These are phyloP conservation scores for Onygena corvina DNA, from an alignment of 2,329 filamentous ascomycete species.

Conservation along the genomic window DNA sequence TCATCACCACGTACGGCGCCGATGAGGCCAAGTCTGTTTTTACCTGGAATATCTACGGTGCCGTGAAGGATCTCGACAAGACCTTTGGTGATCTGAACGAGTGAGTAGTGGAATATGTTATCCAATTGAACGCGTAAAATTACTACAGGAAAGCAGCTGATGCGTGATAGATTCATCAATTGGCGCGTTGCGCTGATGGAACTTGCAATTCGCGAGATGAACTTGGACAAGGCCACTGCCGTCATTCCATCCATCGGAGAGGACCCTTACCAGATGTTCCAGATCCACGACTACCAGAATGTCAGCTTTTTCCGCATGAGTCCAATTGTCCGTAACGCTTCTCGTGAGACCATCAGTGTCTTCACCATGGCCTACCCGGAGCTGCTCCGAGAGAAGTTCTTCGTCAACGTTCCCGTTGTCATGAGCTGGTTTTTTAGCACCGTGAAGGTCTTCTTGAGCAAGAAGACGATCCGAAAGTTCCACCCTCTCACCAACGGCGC, in stretches of 20 bases:
- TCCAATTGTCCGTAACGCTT: slow-evolving; percentile 60
- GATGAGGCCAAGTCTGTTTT: slow-evolving; percentile 49
- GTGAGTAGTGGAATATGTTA: slow-evolving; percentile 40
- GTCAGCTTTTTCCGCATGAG: slow-evolving; percentile 79
- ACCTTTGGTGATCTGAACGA: slow-evolving; percentile 74
- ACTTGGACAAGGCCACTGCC: slow-evolving; percentile 57
- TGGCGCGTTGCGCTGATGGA: slow-evolving; percentile 93
- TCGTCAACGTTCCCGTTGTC: slow-evolving; percentile 80
- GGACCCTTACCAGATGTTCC: slow-evolving; percentile 81
- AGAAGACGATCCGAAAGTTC: slow-evolving; percentile 66
- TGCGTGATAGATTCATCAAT: slow-evolving; percentile 56
- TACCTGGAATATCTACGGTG: slow-evolving; percentile 89
- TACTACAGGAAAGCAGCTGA: not conserved
- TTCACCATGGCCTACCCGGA: slow-evolving; percentile 81
- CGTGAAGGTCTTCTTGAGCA: slow-evolving; percentile 62
- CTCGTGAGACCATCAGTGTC: slow-evolving; percentile 66
- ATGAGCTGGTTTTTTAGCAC: slow-evolving; percentile 79
- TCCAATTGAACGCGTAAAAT: not conserved
- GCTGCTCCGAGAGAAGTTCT: slow-evolving; percentile 81
- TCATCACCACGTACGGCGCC: slow-evolving; percentile 58
- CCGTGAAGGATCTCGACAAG: slow-evolving; percentile 63
- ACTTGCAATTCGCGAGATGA: slow-evolving; percentile 61
- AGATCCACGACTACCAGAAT: slow-evolving; percentile 85
- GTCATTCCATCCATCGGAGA: slow-evolving; percentile 49
- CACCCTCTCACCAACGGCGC: slow-evolving; percentile 64